Evolutionary conservation across 2,329 filamentous ascomycete genomes (phyloP), one percentile per base, ranked within the genome.

Genomic region (Aspergillus udagawae): DNA sequence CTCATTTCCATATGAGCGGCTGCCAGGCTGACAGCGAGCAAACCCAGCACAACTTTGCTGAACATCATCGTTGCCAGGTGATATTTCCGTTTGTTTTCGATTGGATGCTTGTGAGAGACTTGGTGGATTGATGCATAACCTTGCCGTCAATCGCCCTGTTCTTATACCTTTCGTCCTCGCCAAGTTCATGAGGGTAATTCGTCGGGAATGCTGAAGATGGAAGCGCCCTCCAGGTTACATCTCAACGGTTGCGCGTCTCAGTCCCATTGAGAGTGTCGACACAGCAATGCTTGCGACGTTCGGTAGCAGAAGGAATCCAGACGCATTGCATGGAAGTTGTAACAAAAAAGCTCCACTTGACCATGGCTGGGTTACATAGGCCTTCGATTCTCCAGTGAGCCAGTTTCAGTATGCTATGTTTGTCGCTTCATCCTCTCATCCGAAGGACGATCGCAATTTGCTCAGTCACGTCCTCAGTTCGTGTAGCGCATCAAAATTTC

Each of bases 1-100:
- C 68, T 73, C 78, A 83, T 77, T 69, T 83, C 74, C 75, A 83
- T 82, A 65, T 84, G 81, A 12, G 61, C 63, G 35, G 59, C 38
- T 6, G 50, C 49, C 14, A 58, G 23, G n/a, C 56, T 45, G 47
- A 23, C 27, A 23, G 32, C 21, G 23, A 49, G 25, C 9, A 57
- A 27, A 21, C 41, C 21, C 20, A 60, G 10, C 8, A 49, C 12
- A 3, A 49, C 21, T 28, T 54, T 57, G 52, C 49, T 35, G 17
- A 38, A 12, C 58, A 60, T 60, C 35, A 29, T 58, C n/a, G 8
- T 32, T 25, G 47, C 32, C 10, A n/a, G 14, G 14, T 8, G 20
- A 12, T 12, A 17, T 25, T 45, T 25, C 14, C 8, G 6, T 28
- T 23, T 56, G 50, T 28, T 14, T 25, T 52, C 14, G 7, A 21